Evolutionary conservation across 257 asterid genomes (phyloP).

Genomic region (Forsythia viridissima): DNA sequence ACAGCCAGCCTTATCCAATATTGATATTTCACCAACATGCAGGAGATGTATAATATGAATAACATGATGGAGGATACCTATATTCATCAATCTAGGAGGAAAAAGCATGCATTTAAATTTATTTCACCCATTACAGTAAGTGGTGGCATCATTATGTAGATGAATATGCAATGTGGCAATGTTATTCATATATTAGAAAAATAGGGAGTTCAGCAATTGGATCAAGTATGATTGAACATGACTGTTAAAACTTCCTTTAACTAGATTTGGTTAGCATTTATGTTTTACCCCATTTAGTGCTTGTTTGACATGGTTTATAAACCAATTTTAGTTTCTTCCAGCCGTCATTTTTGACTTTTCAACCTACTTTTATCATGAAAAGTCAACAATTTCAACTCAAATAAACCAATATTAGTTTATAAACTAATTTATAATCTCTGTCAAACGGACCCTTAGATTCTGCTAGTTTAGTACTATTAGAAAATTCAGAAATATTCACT

Average conservation of each 20-base stretch:
- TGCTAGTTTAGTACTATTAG: too few relatives aligned
- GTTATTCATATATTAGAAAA: slow-evolving; percentile 1
- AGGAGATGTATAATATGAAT: slow-evolving; percentile 20
- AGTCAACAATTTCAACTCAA: too few relatives aligned
- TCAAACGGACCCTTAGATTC: too few relatives aligned
- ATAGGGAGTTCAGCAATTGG: not conserved
- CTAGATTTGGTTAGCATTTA: not conserved
- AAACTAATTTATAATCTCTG: too few relatives aligned
- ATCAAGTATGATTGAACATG: not conserved
- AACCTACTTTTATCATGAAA: too few relatives aligned
- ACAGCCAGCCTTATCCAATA: slow-evolving; percentile 32
- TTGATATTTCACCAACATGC: slow-evolving; percentile 27
- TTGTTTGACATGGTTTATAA: too few relatives aligned
- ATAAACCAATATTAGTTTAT: too few relatives aligned
- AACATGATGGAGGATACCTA: slow-evolving; percentile 16
- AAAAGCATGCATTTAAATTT: slow-evolving; percentile 26
- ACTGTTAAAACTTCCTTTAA: not conserved
- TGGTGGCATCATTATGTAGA: not conserved
- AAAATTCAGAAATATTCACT: too few relatives aligned
- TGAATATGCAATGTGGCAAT: not conserved
- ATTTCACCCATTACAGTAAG: slow-evolving; percentile 11
- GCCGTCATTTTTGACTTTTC: too few relatives aligned
- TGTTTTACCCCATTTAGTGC: too few relatives aligned
- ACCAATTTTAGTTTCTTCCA: too few relatives aligned
- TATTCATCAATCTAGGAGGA: slow-evolving; percentile 28